Evolutionary conservation across 2,329 filamentous ascomycete genomes (phyloP).

Genomic region (Orbilia javanica): DNA sequence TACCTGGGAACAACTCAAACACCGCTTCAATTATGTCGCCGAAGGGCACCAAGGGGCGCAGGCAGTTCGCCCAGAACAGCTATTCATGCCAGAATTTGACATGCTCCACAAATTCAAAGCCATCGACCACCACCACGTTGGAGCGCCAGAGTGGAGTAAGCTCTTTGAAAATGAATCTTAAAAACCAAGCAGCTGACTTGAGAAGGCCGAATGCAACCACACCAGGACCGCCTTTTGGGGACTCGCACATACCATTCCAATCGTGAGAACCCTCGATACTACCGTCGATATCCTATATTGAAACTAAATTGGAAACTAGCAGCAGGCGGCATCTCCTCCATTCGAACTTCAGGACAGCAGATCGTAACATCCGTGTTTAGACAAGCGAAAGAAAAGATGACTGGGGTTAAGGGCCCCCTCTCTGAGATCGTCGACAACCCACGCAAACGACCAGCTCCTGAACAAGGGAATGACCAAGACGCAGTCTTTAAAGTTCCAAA

Average conservation of each 20-base stretch:
- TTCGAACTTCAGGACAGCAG: slow-evolving; percentile 3
- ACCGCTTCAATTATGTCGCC: slow-evolving; percentile 9
- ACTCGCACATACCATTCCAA: not conserved
- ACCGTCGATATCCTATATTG: not conserved
- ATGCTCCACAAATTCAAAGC: not conserved
- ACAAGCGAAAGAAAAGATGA: slow-evolving; percentile 8
- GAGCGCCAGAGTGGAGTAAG: not conserved
- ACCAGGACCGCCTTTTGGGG: not conserved
- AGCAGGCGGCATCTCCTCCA: not conserved
- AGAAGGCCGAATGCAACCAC: slow-evolving; percentile 3
- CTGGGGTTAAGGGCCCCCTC: not conserved
- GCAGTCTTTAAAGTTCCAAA: not conserved
- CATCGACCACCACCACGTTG: not conserved
- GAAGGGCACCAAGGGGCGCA: not conserved
- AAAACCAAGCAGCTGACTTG: not conserved
- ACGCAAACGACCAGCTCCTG: not conserved
- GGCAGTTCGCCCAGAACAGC: not conserved
- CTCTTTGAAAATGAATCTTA: not conserved
- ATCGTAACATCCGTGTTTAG: slow-evolving; percentile 1
- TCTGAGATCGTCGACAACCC: not conserved
- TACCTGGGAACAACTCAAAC: slow-evolving; percentile 20
- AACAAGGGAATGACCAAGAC: not conserved
- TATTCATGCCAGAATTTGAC: not conserved
- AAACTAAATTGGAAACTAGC: not conserved
- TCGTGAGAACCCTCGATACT: not conserved